phyloP scores from a whole-genome alignment of 176 grass and related monocot genomes.

The Tuctoria greenei region DNA sequence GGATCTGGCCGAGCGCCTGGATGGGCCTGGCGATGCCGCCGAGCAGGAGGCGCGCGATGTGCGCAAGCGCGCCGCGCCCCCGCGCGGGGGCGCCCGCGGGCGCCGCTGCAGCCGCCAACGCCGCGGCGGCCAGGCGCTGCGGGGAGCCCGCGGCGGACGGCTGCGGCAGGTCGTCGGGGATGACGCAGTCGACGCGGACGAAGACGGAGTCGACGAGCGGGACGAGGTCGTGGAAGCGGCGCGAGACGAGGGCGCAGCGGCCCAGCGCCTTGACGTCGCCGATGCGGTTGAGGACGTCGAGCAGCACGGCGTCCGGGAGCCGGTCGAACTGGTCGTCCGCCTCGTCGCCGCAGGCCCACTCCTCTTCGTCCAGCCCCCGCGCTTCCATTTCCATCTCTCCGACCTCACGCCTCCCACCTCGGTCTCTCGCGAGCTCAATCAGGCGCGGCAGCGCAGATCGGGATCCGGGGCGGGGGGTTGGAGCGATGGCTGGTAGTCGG shows the following conservation, averaged over 20 bases:
- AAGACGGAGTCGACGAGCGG: conserved; percentile 83
- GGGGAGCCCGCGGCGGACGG: neutral
- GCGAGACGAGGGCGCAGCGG: conserved; percentile 71
- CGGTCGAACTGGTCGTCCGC: conserved; percentile 72
- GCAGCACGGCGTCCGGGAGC: conserved; percentile 74
- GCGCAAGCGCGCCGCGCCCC: conserved; percentile 43
- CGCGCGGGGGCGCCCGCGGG: neutral
- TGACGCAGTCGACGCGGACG: conserved; percentile 89
- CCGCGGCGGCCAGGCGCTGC: neutral
- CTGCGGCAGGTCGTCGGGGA: conserved; percentile 55
- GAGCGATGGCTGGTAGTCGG: conserved; percentile 22
- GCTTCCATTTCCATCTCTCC: conserved; percentile 19
- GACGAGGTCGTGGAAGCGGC: conserved; percentile 74
- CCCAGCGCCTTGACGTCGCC: conserved; percentile 88
- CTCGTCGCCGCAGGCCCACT: neutral
- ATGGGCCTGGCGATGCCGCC: conserved; percentile 70
- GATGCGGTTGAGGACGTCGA: conserved; percentile 75
- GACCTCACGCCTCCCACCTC: neutral
- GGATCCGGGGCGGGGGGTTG: conserved; percentile 24
- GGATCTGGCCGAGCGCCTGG: conserved; percentile 78
- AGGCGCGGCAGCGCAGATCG: conserved; percentile 25
- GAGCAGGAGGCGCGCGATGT: conserved; percentile 61
- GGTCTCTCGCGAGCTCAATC: neutral
- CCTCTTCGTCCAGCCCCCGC: neutral
- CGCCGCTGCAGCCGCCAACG: neutral